phyloP scores from a whole-genome alignment of 306 rosid species.

The Dicorynia guianensis region DNA sequence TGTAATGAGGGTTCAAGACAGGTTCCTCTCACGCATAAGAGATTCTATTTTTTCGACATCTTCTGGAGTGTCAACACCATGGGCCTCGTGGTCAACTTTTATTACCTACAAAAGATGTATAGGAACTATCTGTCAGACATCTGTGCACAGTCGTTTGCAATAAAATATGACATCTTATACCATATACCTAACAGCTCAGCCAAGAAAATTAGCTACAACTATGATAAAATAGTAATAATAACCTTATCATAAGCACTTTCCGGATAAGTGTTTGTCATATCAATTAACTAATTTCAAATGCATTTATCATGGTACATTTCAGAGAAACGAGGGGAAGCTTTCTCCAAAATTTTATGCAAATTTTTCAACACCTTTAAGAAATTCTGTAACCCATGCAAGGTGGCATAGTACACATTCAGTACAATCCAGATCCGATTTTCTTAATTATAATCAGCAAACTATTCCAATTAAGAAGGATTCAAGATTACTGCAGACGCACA shows the following conservation, averaged over 20 bases:
- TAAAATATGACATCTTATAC: slow-evolving; percentile 1
- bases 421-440: slow-evolving; percentile 10
- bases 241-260: not conserved
- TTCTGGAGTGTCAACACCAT: slow-evolving; percentile 92
- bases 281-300: not conserved
- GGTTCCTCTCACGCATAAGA: slow-evolving; percentile 73
- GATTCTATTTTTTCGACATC: slow-evolving; percentile 88
- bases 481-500: slow-evolving; percentile 4
- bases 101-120: slow-evolving; percentile 66
- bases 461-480: slow-evolving; percentile 27
- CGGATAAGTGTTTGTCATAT: not conserved
- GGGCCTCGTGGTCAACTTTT: slow-evolving; percentile 92
- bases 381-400: not conserved
- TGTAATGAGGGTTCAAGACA: slow-evolving; percentile 50
- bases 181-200: not conserved
- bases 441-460: slow-evolving; percentile 10
- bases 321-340: not conserved
- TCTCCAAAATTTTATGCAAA: slow-evolving; percentile 2
- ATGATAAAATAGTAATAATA: not conserved
- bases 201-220: not conserved
- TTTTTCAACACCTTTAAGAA: slow-evolving; percentile 1
- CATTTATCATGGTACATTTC: not conserved
- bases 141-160: slow-evolving; percentile 1
- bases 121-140: slow-evolving; percentile 10
- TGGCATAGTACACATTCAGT: slow-evolving; percentile 4